Conservation (phyloP, 345 rosid species). For the Syzygium grande region DNA sequence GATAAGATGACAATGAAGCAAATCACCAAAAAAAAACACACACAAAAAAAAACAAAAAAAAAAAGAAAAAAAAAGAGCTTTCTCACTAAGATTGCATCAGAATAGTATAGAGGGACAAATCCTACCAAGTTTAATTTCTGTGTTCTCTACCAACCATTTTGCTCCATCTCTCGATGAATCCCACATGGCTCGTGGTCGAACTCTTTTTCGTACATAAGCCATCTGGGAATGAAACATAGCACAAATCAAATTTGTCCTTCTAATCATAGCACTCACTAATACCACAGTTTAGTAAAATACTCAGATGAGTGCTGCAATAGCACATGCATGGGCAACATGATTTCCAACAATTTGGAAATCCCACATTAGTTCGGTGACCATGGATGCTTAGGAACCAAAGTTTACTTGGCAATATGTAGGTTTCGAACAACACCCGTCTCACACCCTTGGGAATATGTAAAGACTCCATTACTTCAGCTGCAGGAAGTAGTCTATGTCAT, state of each 20-base stretch:
- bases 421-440: neutral
- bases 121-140: slow-evolving; percentile 77
- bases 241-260: neutral
- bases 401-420: neutral
- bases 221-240: slow-evolving; percentile 21
- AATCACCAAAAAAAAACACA: neutral
- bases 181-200: slow-evolving; percentile 70
- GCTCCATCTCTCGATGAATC: slow-evolving; percentile 77
- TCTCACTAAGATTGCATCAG: too few relatives aligned
- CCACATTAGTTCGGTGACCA: too few relatives aligned
- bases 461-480: too few relatives aligned
- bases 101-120: neutral
- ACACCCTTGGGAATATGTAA: neutral
- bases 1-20: neutral
- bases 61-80: accelerated
- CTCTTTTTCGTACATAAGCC: slow-evolving; percentile 56
- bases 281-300: neutral
- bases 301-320: neutral
- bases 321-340: too few relatives aligned
- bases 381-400: neutral
- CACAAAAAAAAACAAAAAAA: accelerated
- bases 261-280: neutral
- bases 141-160: slow-evolving; percentile 72
- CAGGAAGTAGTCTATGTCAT: too few relatives aligned
- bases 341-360: too few relatives aligned